Evolutionary conservation across 352 stramenopile genomes (phyloP).

Genomic region (Pythium pyrilobum): DNA sequence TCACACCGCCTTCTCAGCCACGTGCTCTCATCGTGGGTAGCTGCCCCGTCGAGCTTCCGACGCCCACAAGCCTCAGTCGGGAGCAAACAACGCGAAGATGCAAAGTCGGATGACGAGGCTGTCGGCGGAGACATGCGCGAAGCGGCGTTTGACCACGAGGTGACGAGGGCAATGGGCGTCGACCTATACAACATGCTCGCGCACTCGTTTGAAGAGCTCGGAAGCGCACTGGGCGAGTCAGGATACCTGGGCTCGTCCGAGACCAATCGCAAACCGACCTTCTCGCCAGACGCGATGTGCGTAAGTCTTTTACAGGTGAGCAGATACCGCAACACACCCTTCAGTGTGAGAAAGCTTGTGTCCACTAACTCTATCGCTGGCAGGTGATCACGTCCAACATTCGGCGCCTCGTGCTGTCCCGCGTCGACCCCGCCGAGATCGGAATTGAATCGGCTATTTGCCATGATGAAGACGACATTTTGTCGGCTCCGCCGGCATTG

Average conservation of each 20-base stretch:
- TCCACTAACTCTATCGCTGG: neutral
- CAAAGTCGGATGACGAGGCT: neutral
- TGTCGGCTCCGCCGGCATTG: conserved; percentile 55
- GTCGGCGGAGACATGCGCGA: neutral
- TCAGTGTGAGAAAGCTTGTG: neutral
- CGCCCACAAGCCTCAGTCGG: neutral
- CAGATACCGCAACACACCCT: no score
- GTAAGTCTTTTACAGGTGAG: conserved; percentile 59
- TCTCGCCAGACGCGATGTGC: conserved; percentile 61
- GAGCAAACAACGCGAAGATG: neutral
- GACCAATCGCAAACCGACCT: conserved; percentile 18
- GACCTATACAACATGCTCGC: conserved; percentile 25
- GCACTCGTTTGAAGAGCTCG: conserved; percentile 22
- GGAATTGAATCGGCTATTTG: conserved; percentile 41
- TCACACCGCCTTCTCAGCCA: conserved; percentile 55
- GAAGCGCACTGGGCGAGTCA: neutral
- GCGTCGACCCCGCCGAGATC: conserved; percentile 68
- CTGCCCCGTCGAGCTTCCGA: neutral
- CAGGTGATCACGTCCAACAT: conserved; percentile 67
- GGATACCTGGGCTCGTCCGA: conserved; percentile 13
- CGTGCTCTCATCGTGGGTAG: conserved; percentile 58
- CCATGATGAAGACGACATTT: conserved; percentile 36
- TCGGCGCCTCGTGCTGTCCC: conserved; percentile 71
- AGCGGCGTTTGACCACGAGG: conserved; percentile 10
- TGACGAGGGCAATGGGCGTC: neutral